phyloP scores from a whole-genome alignment of 2,329 filamentous ascomycete species.

The Hyphodiscus sp. region DNA sequence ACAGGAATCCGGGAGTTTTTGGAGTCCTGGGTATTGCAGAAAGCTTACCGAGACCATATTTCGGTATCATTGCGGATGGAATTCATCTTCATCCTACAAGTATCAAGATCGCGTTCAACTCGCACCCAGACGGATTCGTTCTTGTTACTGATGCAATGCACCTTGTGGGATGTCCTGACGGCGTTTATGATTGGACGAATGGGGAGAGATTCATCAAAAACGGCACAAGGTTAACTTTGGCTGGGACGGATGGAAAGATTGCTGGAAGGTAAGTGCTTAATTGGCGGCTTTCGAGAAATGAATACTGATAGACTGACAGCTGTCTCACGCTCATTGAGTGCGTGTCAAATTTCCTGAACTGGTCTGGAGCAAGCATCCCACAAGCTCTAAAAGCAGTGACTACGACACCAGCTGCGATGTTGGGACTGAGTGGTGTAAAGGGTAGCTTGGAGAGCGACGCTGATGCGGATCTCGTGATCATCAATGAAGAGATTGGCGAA shows the following conservation, averaged over 20 bases:
- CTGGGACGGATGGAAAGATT: conserved; percentile 68
- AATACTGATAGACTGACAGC: conserved; percentile 32
- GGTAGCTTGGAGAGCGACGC: conserved; percentile 57
- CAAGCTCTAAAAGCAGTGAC: conserved; percentile 69
- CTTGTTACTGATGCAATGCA: conserved; percentile 93
- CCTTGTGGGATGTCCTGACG: conserved; percentile 76
- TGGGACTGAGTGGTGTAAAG: conserved; percentile 61
- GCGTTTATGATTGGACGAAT: conserved; percentile 81
- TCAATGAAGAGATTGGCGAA: conserved; percentile 46
- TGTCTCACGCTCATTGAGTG: conserved; percentile 73
- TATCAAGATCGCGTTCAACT: conserved; percentile 82
- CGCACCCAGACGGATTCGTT: conserved; percentile 77
- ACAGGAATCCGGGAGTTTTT: conserved; percentile 87
- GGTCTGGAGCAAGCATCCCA: conserved; percentile 62
- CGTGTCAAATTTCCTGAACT: conserved; percentile 72
- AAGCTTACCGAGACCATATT: conserved; percentile 56
- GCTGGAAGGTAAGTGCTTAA: conserved; percentile 59
- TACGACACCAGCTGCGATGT: conserved; percentile 68
- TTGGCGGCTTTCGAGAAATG: conserved; percentile 17
- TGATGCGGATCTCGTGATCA: conserved; percentile 63
- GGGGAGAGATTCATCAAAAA: conserved; percentile 61
- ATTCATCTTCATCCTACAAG: conserved; percentile 85
- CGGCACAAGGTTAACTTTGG: conserved; percentile 65
- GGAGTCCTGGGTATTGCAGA: conserved; percentile 70
- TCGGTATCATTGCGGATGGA: conserved; percentile 85